Evolutionary conservation across 805 yeast genomes (phyloP), one percentile per base, ranked within the genome.

Genomic region (Monosporozyma aerobia): DNA sequence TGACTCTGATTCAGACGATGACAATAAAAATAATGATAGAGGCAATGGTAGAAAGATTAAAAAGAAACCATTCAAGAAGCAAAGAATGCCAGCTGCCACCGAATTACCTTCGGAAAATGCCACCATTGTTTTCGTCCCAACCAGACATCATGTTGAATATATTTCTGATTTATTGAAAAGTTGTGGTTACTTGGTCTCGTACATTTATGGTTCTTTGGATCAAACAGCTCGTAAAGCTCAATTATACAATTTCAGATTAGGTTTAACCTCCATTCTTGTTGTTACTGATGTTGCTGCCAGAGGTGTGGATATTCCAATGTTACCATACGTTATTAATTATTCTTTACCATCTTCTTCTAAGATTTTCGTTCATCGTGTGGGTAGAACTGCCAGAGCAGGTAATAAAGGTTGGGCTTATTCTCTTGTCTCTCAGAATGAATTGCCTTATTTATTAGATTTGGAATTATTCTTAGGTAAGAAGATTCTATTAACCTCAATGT

Each of bases 361-460:
- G 69, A 86, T 92, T 54, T 94, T 94, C 69, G 80, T 94, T 52
- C 99, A 94, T 71, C 82, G 99, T 72, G 98, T 94, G 47, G 99
- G 99, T 69, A 84, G 99, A 78, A 94, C 99, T 47, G 99, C 99
- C 10, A 86, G 99, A 78, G 99, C 99, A 8, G 99, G 99, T 67
- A 85, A 89, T 67, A 82, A 79, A 60, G 99, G 99, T 65, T 90
- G 97, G 95, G 99, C 99, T 0, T 94, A 87, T 67, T 85, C 97
- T 2, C 80, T 94, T 55, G 85, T 90, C 7, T 77, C 82, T 53
- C 96, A 90, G 57, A 76, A 80, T 52, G 99, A 94, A 67, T 70
- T 92, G 53, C 96, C 99, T 10, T 94, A 92, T 61, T 69, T 94
- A 50, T 75, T 92, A 49, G 99, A 94, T 69, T 75, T 94, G 61